A percentile compares a stretch with the other conserved stretches of the same genome.
phyloP scores from a whole-genome alignment of 2,329 filamentous ascomycete genomes.

The Setomelanomma holmii region DNA sequence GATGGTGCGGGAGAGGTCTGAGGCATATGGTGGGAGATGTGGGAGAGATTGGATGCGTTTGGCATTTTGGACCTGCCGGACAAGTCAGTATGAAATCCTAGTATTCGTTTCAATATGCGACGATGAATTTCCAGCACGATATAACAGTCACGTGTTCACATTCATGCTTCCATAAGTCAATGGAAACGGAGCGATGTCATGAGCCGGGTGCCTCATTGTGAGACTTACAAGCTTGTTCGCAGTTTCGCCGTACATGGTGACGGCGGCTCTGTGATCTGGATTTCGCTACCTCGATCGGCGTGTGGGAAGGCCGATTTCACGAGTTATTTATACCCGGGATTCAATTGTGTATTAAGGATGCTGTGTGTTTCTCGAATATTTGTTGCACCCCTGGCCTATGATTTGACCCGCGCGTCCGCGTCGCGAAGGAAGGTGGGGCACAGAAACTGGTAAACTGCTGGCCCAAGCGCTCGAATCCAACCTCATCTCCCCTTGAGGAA shows the following conservation, averaged over 20 bases:
- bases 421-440: slow-evolving; percentile 20
- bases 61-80: slow-evolving; percentile 94
- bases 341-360: background rate
- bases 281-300: too few species aligned
- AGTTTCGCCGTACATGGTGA: slow-evolving; percentile 82
- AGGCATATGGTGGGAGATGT: slow-evolving; percentile 89
- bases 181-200: too few species aligned
- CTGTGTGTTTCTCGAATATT: slow-evolving; percentile 2
- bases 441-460: background rate
- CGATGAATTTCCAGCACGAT: too few species aligned
- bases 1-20: slow-evolving; percentile 85
- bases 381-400: slow-evolving; percentile 13
- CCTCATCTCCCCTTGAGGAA: slow-evolving; percentile 13
- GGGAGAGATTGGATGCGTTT: slow-evolving; percentile 89
- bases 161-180: too few species aligned
- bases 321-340: too few species aligned
- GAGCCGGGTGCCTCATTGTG: too few species aligned
- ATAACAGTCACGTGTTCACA: too few species aligned
- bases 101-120: too few species aligned
- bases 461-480: slow-evolving; percentile 23
- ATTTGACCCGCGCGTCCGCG: slow-evolving; percentile 21
- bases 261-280: background rate
- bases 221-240: slow-evolving; percentile 78
- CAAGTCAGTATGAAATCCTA: too few species aligned
- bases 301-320: too few species aligned